Base-by-base conservation (phyloP, 441 rosid genomes). In the Arabidopsis lyrata region DNA sequence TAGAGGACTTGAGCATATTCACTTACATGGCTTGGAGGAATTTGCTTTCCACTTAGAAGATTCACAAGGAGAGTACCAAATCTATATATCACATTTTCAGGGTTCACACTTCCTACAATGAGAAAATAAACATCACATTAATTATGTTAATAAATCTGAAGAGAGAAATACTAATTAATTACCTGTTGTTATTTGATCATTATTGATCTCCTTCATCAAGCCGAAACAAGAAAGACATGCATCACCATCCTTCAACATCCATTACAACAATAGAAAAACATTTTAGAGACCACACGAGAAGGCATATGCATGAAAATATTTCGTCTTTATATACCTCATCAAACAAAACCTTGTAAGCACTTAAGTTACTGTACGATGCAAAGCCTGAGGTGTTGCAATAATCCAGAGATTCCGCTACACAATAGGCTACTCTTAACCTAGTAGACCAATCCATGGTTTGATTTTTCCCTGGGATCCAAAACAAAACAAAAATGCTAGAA, bases 181-280 rank as follows among this genome's bases (percentile, higher is more conserved):
- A 92, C 97, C 97, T 66, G 85, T 84, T 66, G 81, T 81, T 49
- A 83, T 85, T 85, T 80, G 83, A 71, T 91, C 87, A 81, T 88
- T 88, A 34, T 83, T 77, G 66, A 81, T 87, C 75, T 88, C 82
- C 70, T 88, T 93, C 88, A 91, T 87, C 80, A 89, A 83, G 75
- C 98, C 96, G 55, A 91, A 93, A 81, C 97, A 88, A 13, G 98
- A 93, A 76, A 93, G 92, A 64, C 94, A 85, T n/a, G 97, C 91
- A 78, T 93, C 96, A 53, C 93, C 94, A 82, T 87, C 83, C 98
- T 93, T 73, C 62, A 76, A 77, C 54, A 47, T 73, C 74, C 80
- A 85, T 77, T 13, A 62, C 0, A 15, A 36, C 12, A 52, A 13
- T 3, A 54, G 3, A 2, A 76, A 29, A 16, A 8, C 4, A 16